A percentile compares a stretch with the other conserved stretches of the same genome.
Conservation (phyloP, 352 stramenopile species). For the Pythium folliculosum region DNA sequence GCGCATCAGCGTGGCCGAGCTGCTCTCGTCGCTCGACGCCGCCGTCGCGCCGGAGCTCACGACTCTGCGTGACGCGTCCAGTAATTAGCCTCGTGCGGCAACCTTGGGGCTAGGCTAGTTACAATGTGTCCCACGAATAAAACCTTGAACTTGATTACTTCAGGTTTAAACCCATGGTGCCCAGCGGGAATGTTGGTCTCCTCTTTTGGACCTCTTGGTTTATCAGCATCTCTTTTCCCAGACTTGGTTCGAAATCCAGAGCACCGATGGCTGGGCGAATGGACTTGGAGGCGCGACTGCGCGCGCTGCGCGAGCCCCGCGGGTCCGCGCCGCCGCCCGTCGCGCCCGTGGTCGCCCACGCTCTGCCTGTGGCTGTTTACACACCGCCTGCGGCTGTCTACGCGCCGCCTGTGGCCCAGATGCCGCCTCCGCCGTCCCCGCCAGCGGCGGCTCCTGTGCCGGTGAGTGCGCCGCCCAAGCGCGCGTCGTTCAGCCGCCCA, state of each 20-base stretch:
- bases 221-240: no score
- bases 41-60: slow-evolving; percentile 63
- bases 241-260: no score
- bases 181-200: slow-evolving; percentile 18
- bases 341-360: slow-evolving; percentile 8
- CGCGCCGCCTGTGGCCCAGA: not conserved
- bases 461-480: slow-evolving; percentile 2
- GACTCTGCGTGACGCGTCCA: slow-evolving; percentile 40
- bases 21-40: slow-evolving; percentile 53
- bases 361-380: slow-evolving; percentile 8
- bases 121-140: not conserved
- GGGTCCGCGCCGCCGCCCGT: not conserved
- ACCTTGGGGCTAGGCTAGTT: not conserved
- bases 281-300: slow-evolving; percentile 65
- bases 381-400: no score
- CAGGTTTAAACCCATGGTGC: slow-evolving; percentile 23
- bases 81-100: slow-evolving; percentile 1
- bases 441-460: not conserved
- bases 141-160: slow-evolving; percentile 9
- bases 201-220: slow-evolving; percentile 4
- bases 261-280: slow-evolving; percentile 40
- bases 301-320: slow-evolving; percentile 41
- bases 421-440: not conserved
- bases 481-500: slow-evolving; percentile 4
- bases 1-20: slow-evolving; percentile 64